Conservation (phyloP, 1,284 basidiomycete species). For the Rhodotorula glutinis region DNA sequence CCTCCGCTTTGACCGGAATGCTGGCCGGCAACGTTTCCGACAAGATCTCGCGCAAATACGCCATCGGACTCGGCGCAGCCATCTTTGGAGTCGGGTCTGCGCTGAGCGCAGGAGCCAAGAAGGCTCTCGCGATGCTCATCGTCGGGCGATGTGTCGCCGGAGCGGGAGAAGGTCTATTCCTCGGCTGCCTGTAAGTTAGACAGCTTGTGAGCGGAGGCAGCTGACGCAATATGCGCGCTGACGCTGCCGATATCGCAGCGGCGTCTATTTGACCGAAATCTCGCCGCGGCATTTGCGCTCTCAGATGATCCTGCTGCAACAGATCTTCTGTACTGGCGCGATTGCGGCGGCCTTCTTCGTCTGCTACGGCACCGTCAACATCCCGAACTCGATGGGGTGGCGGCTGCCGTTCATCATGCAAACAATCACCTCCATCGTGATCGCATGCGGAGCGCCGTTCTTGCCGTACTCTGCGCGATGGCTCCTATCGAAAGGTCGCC, state of each 20-base stretch:
- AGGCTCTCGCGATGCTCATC: slow-evolving; percentile 50
- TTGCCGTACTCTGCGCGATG: slow-evolving; percentile 58
- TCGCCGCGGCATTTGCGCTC: slow-evolving; percentile 22
- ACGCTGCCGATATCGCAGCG: slow-evolving; percentile 11
- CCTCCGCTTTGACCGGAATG: slow-evolving; percentile 54
- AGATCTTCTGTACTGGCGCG: slow-evolving; percentile 13
- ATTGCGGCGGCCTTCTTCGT: slow-evolving; percentile 54
- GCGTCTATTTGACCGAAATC: slow-evolving; percentile 27
- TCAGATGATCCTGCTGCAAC: slow-evolving; percentile 14
- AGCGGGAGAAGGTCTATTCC: slow-evolving; percentile 41
- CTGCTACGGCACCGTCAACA: slow-evolving; percentile 53
- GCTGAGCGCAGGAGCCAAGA: slow-evolving; percentile 9
- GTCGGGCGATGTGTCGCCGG: slow-evolving; percentile 56
- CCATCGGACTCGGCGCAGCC: slow-evolving; percentile 52
- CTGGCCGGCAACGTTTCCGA: slow-evolving; percentile 55
- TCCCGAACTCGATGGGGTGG: slow-evolving; percentile 54
- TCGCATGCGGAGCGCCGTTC: slow-evolving; percentile 55
- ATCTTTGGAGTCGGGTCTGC: slow-evolving; percentile 52
- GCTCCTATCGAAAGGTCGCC: slow-evolving; percentile 53
- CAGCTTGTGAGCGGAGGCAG: neutral
- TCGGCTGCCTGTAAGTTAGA: neutral
- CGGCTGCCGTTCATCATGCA: slow-evolving; percentile 55
- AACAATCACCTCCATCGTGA: slow-evolving; percentile 48
- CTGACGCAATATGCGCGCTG: neutral
- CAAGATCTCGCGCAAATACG: slow-evolving; percentile 55